Evolutionary conservation across 2,329 filamentous ascomycete genomes (phyloP).

Genomic region (Diaporthe caulivora): DNA sequence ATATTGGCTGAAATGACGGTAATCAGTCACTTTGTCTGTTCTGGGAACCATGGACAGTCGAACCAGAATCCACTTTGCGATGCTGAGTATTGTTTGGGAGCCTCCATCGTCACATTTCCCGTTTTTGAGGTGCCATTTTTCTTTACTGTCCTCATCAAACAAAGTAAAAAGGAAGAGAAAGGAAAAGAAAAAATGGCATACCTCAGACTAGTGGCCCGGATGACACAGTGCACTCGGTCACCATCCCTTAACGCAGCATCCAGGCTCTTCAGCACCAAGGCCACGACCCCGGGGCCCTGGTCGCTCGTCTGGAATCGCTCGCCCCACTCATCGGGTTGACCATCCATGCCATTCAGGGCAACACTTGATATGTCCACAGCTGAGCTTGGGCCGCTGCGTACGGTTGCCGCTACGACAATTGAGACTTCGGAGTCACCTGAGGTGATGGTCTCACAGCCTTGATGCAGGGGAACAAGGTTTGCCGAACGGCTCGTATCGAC

Average conservation of each 20-base stretch:
- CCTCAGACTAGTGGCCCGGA: too few relatives aligned
- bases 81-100: too few relatives aligned
- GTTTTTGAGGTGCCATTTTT: too few relatives aligned
- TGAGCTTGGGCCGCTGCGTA: too few relatives aligned
- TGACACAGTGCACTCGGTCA: constrained; percentile 56
- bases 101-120: too few relatives aligned
- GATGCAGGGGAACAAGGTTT: constrained; percentile 53
- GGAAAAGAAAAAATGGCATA: too few relatives aligned
- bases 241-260: constrained; percentile 58
- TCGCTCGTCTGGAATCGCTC: constrained; percentile 57
- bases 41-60: too few relatives aligned
- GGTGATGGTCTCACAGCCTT: constrained; percentile 53
- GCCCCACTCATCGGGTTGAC: constrained; percentile 49
- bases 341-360: constrained; percentile 28
- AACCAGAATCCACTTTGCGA: too few relatives aligned
- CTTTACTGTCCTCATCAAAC: too few relatives aligned
- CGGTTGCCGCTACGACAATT: background rate
- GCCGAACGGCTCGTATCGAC: constrained; percentile 58
- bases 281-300: constrained; percentile 61
- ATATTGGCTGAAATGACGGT: too few relatives aligned
- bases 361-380: background rate
- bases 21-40: too few relatives aligned
- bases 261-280: constrained; percentile 61
- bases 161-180: too few relatives aligned
- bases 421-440: constrained; percentile 48